phyloP scores from a whole-genome alignment of 331 rosid genomes.

The Rosa hybrid region DNA sequence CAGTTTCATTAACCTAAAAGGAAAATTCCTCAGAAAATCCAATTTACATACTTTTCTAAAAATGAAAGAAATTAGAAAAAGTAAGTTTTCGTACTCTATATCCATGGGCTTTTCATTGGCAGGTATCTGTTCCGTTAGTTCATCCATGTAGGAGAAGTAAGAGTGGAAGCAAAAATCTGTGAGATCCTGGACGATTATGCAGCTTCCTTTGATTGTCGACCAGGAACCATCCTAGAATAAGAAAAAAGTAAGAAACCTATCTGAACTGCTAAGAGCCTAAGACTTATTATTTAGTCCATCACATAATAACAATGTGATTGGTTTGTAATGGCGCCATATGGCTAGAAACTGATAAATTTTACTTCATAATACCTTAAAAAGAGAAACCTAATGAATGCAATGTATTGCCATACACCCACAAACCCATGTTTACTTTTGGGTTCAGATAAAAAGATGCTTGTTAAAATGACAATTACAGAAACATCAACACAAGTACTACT shows the following conservation, averaged over 20 bases:
- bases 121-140: slow-evolving; percentile 54
- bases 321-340: background rate
- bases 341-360: background rate
- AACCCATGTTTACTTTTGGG: background rate
- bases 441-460: background rate
- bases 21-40: background rate
- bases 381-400: background rate
- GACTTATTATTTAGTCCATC: background rate
- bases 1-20: slow-evolving; percentile 48
- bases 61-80: slow-evolving; percentile 2
- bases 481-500: background rate
- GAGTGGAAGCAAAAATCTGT: slow-evolving; percentile 81
- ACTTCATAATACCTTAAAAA: background rate
- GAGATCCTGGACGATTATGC: slow-evolving; percentile 61
- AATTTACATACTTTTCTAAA: background rate
- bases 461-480: background rate
- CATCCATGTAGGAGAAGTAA: slow-evolving; percentile 84
- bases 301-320: background rate
- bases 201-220: slow-evolving; percentile 67
- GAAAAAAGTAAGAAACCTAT: slow-evolving; percentile 9
- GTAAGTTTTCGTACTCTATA: slow-evolving; percentile 39
- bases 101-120: slow-evolving; percentile 61
- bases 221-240: slow-evolving; percentile 63
- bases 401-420: background rate
- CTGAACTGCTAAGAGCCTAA: background rate